These are phyloP conservation scores for Thalassia testudinum DNA, from an alignment of 116 monocot genomes.

Conservation along the genomic window DNA sequence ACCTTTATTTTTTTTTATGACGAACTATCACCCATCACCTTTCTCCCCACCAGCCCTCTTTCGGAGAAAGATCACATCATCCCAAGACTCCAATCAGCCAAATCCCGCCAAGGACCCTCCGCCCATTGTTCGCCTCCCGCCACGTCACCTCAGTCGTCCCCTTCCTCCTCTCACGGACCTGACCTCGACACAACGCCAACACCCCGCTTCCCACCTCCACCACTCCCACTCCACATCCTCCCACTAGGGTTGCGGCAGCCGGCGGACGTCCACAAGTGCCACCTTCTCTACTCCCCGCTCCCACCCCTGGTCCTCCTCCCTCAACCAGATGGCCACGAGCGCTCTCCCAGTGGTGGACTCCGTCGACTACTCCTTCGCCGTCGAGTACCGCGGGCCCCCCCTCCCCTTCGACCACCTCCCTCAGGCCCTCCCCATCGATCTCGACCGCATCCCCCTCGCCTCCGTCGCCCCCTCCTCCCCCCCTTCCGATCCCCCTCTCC, in stretches of 20 bases:
- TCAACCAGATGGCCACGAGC: not conserved
- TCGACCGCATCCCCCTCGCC: conserved; percentile 26
- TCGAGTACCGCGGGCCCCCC: conserved; percentile 83
- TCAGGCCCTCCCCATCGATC: conserved; percentile 60
- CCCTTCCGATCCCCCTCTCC: conserved; percentile 11
- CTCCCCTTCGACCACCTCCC: conserved; percentile 57
- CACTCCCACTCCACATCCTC: not conserved
- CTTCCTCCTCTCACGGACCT: too few species aligned
- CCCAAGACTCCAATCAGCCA: too few species aligned
- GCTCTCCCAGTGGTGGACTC: not conserved
- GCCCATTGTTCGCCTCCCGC: too few species aligned
- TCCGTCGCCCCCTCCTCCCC: conserved; percentile 4
- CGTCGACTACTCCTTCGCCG: conserved; percentile 63
- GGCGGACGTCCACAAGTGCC: not conserved
- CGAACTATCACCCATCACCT: too few species aligned
- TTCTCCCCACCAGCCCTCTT: too few species aligned
- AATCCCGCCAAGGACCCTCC: too few species aligned
- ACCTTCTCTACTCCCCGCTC: not conserved
- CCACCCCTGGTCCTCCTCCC: not conserved
- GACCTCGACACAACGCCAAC: too few species aligned
- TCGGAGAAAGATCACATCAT: too few species aligned
- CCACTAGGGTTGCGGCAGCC: not conserved
- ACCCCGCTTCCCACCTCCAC: not conserved
- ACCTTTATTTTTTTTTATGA: too few species aligned
- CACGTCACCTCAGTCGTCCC: too few species aligned